A percentile compares a stretch with the other conserved stretches of the same genome.
Conservation (phyloP, 2,329 filamentous ascomycete genomes). For the Sclerotinia spermophila region DNA sequence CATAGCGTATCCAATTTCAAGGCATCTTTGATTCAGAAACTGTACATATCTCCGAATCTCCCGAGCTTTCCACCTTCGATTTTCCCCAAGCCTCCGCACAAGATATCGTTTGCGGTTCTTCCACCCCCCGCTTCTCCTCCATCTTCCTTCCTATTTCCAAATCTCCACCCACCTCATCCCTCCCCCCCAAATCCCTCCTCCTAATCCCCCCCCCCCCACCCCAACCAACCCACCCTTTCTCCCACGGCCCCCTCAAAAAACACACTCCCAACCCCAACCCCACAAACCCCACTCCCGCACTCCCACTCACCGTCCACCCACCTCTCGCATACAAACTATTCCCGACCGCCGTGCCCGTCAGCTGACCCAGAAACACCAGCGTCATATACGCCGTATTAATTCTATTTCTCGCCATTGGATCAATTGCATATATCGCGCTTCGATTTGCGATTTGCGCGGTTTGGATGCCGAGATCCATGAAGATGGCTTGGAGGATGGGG, state of each 20-base stretch:
- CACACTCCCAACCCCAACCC: slow-evolving; percentile 46
- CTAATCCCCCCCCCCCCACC: slow-evolving; percentile 40
- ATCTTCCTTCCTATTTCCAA: neutral
- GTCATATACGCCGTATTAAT: slow-evolving; percentile 85
- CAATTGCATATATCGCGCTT: slow-evolving; percentile 65
- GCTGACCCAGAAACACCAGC: slow-evolving; percentile 70
- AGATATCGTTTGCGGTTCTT: no score
- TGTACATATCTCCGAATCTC: neutral
- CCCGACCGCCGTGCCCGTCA: slow-evolving; percentile 63
- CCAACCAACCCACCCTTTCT: slow-evolving; percentile 59
- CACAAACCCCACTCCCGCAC: slow-evolving; percentile 53
- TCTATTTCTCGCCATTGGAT: slow-evolving; percentile 67
- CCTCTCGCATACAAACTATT: slow-evolving; percentile 52
- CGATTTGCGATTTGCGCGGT: slow-evolving; percentile 72
- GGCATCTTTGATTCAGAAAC: neutral
- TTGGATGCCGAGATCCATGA: slow-evolving; percentile 69
- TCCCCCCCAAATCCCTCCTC: slow-evolving; percentile 30
- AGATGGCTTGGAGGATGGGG: slow-evolving; percentile 67
- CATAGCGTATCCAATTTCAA: no score
- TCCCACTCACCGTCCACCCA: slow-evolving; percentile 55
- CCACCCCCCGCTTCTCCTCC: neutral
- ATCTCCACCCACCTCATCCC: slow-evolving; percentile 21
- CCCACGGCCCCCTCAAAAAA: slow-evolving; percentile 51
- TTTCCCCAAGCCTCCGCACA: no score
- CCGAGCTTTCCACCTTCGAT: neutral